These are phyloP conservation scores for Sordariomycetes sp. DNA, from an alignment of 2,329 filamentous ascomycete genomes.

Conservation along the genomic window DNA sequence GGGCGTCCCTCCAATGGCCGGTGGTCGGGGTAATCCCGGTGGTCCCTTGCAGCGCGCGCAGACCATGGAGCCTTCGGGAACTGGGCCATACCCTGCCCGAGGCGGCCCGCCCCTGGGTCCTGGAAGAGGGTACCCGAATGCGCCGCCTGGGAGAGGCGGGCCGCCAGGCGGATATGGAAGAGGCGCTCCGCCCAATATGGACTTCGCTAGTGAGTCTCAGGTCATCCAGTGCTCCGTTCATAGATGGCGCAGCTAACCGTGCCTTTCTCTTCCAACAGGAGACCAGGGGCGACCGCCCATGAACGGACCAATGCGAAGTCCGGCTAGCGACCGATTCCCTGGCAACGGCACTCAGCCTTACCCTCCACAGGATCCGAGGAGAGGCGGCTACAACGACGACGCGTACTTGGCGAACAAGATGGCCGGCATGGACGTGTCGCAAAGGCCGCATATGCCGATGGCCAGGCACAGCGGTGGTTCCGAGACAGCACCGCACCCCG, in stretches of 20 bases:
- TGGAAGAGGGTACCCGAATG: slow-evolving; percentile 8
- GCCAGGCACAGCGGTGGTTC: slow-evolving; percentile 11
- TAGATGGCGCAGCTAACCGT: neutral
- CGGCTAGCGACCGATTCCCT: slow-evolving; percentile 11
- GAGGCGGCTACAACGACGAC: slow-evolving; percentile 24
- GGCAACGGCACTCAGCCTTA: slow-evolving; percentile 23
- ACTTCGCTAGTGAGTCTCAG: slow-evolving; percentile 14
- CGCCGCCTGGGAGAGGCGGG: slow-evolving; percentile 13
- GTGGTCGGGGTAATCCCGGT: neutral
- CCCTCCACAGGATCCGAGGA: slow-evolving; percentile 21
- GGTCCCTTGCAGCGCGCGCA: slow-evolving; percentile 15
- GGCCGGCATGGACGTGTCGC: slow-evolving; percentile 23
- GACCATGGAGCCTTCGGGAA: slow-evolving; percentile 13
- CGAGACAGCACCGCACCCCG: too few relatives aligned
- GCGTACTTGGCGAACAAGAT: slow-evolving; percentile 25
- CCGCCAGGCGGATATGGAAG: slow-evolving; percentile 10
- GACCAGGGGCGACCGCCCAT: slow-evolving; percentile 12
- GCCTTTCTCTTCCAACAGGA: slow-evolving; percentile 8
- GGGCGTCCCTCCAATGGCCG: slow-evolving; percentile 17
- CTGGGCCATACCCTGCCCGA: slow-evolving; percentile 23
- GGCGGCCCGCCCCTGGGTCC: slow-evolving; percentile 9
- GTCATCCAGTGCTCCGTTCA: neutral
- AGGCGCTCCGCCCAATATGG: slow-evolving; percentile 19
- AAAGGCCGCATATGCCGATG: slow-evolving; percentile 10
- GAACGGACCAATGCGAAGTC: slow-evolving; percentile 12